phyloP scores from a whole-genome alignment of 257 asterid genomes.

The Ehretia macrophylla region DNA sequence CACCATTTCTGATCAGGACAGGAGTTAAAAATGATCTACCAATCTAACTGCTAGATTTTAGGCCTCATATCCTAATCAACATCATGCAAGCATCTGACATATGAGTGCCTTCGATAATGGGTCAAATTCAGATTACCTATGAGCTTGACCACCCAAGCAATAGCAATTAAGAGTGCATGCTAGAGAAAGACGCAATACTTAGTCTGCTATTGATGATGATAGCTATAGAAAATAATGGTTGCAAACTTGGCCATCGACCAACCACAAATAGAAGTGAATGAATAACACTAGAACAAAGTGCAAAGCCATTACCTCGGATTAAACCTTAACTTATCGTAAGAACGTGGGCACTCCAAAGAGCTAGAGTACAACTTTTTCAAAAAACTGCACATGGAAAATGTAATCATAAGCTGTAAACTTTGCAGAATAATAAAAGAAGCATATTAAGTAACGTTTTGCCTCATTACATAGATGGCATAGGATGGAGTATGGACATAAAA shows the following conservation, averaged over 20 bases:
- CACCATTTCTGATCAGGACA: too few relatives aligned
- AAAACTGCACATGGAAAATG: slow-evolving; percentile 46
- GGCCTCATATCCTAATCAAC: too few relatives aligned
- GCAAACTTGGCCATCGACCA: background rate
- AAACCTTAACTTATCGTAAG: slow-evolving; percentile 85
- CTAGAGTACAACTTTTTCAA: slow-evolving; percentile 71
- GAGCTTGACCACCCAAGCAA: background rate
- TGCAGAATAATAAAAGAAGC: background rate
- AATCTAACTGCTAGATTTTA: too few relatives aligned
- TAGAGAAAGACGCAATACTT: too few relatives aligned
- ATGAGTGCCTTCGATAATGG: too few relatives aligned
- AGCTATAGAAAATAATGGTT: background rate
- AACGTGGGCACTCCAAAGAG: slow-evolving; percentile 83
- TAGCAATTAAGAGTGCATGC: too few relatives aligned
- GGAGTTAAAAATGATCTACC: too few relatives aligned
- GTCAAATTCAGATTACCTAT: too few relatives aligned
- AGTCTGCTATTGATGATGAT: too few relatives aligned
- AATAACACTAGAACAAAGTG: slow-evolving; percentile 2
- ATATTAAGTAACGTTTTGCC: background rate
- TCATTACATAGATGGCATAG: too few relatives aligned
- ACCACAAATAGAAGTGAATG: background rate
- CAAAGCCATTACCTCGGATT: slow-evolving; percentile 64
- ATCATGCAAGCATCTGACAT: too few relatives aligned
- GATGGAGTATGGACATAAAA: too few relatives aligned
- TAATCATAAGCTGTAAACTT: slow-evolving; percentile 3